Evolutionary conservation across 371 early-diverging fungal genomes (phyloP).

Genomic region (Circinella umbellata): DNA sequence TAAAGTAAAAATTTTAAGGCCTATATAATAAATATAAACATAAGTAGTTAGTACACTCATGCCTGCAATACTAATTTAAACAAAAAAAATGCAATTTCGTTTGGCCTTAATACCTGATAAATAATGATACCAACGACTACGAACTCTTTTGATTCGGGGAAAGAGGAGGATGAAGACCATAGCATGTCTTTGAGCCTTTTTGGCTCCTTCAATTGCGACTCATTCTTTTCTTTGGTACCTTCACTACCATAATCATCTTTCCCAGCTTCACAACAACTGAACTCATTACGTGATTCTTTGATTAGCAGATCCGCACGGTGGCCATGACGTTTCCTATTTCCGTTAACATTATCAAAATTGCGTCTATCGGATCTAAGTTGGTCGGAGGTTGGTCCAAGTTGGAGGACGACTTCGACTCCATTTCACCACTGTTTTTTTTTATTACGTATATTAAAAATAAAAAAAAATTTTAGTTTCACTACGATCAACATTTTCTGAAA

Average conservation of each 20-base stretch:
- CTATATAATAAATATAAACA: not conserved
- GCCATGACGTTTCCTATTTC: not conserved
- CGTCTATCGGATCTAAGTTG: too few species aligned
- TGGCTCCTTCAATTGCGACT: not conserved
- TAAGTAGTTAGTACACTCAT: too few species aligned
- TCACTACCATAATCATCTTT: constrained; percentile 12
- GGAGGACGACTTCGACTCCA: not conserved
- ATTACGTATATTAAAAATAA: not conserved
- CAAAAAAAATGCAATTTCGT: not conserved
- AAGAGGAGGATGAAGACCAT: not conserved
- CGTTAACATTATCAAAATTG: not conserved
- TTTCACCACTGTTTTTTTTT: not conserved
- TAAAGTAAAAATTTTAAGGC: not conserved
- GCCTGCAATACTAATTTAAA: not conserved
- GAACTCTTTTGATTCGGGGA: not conserved
- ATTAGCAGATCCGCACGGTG: constrained; percentile 15
- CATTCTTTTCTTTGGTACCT: constrained; percentile 15
- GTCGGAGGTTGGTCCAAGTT: too few species aligned
- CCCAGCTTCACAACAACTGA: constrained; percentile 13
- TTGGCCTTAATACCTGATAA: not conserved
- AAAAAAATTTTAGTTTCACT: too few species aligned
- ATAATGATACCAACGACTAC: not conserved
- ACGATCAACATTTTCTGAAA: too few species aligned
- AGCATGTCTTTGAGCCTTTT: constrained; percentile 11
- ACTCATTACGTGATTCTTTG: not conserved